These are phyloP conservation scores for Fraxinus cuspidata DNA, from an alignment of 257 asterid species.

Conservation along the genomic window DNA sequence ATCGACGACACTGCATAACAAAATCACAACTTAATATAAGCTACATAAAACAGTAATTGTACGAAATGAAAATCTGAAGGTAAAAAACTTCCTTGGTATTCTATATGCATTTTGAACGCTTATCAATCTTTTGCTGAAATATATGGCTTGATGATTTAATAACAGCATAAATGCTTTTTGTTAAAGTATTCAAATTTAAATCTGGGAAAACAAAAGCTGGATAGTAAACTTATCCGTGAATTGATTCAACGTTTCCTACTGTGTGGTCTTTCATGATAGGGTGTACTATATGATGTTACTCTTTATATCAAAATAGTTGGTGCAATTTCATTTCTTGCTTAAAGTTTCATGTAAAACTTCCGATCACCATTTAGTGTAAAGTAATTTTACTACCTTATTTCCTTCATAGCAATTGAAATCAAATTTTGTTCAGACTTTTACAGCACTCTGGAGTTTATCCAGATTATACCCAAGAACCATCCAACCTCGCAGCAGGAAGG, in stretches of 20 bases:
- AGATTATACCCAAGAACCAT: conserved; percentile 71
- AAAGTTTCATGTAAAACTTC: neutral
- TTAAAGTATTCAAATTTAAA: neutral
- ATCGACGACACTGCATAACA: neutral
- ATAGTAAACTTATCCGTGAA: neutral
- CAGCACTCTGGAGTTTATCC: conserved; percentile 95
- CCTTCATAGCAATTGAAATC: conserved; percentile 27
- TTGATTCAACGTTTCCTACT: neutral
- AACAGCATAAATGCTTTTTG: neutral
- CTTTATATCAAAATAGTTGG: neutral
- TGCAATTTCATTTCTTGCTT: neutral
- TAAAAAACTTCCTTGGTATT: neutral
- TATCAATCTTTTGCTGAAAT: conserved; percentile 1
- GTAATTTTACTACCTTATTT: neutral
- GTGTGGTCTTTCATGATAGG: neutral
- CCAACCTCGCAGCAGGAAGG: conserved; percentile 68
- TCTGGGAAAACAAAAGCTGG: neutral
- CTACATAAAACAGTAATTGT: neutral
- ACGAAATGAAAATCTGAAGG: neutral
- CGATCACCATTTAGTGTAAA: neutral
- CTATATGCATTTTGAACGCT: neutral
- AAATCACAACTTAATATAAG: neutral
- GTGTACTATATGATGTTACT: neutral
- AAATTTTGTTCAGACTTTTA: conserved; percentile 51
- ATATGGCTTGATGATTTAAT: neutral